These are phyloP conservation scores for Immersiella caudata DNA, from an alignment of 495 filamentous ascomycete genomes.

Conservation along the genomic window DNA sequence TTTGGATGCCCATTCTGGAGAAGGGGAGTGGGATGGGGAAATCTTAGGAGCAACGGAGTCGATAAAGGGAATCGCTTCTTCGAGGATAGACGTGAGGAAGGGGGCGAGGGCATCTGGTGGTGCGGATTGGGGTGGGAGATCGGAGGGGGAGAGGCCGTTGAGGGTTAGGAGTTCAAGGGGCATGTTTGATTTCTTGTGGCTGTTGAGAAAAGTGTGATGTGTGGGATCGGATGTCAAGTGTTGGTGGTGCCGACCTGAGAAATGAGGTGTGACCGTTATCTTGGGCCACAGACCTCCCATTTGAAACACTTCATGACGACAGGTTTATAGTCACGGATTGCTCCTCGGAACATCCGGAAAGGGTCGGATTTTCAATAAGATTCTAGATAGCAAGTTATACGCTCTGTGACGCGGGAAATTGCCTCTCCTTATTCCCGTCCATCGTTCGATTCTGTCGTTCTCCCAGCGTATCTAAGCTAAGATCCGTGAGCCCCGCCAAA, in stretches of 20 bases:
- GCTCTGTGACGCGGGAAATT: neutral
- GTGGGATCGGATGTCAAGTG: neutral
- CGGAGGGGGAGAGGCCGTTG: constrained; percentile 42
- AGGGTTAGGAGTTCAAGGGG: constrained; percentile 25
- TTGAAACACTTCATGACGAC: neutral
- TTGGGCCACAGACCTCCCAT: neutral
- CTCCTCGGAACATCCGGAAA: neutral
- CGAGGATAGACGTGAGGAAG: constrained; percentile 48
- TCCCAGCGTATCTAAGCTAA: neutral
- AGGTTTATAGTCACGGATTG: neutral
- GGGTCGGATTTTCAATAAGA: neutral
- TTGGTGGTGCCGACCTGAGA: neutral
- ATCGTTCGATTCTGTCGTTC: neutral
- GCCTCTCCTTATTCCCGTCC: neutral
- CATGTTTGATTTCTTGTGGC: neutral
- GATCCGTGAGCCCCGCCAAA: neutral
- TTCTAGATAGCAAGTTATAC: neutral
- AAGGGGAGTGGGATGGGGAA: constrained; percentile 31
- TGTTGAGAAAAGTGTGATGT: neutral
- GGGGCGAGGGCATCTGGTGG: constrained; percentile 37
- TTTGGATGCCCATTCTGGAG: neutral
- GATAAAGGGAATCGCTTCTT: constrained; percentile 61
- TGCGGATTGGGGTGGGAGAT: constrained; percentile 41
- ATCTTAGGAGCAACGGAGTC: constrained; percentile 46
- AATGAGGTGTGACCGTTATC: neutral